Percentiles rank a stretch among this genome's conserved stretches.
These are phyloP conservation scores for Colletotrichum sp. DNA, from an alignment of 2,329 filamentous ascomycete species.

Conservation along the genomic window DNA sequence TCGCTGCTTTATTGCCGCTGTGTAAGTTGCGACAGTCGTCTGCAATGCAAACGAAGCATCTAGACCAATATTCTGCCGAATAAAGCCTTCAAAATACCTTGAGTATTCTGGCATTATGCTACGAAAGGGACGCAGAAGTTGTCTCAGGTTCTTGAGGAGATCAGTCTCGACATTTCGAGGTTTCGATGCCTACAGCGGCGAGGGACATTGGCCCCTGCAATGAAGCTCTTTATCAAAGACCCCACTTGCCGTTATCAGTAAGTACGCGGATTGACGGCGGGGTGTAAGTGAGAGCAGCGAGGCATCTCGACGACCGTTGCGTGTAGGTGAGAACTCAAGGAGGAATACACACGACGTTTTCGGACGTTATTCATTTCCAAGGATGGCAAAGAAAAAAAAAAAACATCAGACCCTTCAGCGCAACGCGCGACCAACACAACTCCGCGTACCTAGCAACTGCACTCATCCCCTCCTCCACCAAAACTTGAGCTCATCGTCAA, in stretches of 20 bases:
- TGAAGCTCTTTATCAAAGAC: not conserved
- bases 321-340: not conserved
- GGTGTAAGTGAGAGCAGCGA: not conserved
- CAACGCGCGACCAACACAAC: not conserved
- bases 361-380: not conserved
- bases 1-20: not conserved
- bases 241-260: conserved; percentile 1
- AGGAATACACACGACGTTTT: not conserved
- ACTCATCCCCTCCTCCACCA: not conserved
- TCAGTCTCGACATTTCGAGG: not conserved
- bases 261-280: not conserved
- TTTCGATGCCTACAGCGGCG: not conserved
- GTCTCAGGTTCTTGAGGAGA: not conserved
- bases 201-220: not conserved
- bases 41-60: not conserved
- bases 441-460: not conserved
- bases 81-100: too few species aligned
- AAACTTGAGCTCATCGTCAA: not conserved
- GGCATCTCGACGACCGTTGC: not conserved
- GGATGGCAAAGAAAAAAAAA: not conserved
- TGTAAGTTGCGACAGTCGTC: not conserved
- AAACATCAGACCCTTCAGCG: not conserved
- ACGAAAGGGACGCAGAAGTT: not conserved
- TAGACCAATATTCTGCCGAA: too few species aligned
- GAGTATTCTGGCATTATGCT: too few species aligned